These are phyloP conservation scores for Aeschynomene evenia DNA, from an alignment of 306 rosid genomes.

Conservation along the genomic window DNA sequence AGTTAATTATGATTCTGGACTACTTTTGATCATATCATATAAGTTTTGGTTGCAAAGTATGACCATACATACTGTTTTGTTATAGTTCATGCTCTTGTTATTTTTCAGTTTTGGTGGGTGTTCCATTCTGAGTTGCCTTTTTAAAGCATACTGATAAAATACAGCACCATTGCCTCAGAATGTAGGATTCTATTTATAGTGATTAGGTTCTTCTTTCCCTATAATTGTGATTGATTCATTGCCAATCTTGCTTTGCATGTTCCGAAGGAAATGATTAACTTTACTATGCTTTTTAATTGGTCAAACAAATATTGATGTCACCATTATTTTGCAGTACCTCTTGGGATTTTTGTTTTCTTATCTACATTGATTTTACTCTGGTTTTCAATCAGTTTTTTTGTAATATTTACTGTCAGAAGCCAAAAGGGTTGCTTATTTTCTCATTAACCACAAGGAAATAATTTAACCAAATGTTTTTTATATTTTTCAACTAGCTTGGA, in stretches of 20 bases:
- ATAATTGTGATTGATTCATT: background rate
- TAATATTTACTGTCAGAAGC: slow-evolving; percentile 6
- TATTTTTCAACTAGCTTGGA: slow-evolving; percentile 3
- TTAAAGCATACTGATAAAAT: background rate
- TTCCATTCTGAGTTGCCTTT: background rate
- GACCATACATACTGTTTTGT: background rate
- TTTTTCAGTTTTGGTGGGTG: background rate
- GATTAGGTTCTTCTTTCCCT: background rate
- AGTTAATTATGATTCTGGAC: slow-evolving; percentile 10
- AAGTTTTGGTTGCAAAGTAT: slow-evolving; percentile 21
- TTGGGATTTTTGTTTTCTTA: background rate
- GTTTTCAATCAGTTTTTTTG: slow-evolving; percentile 17
- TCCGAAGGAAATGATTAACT: slow-evolving; percentile 14
- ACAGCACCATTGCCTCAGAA: background rate
- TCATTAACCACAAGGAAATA: background rate
- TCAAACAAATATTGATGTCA: background rate
- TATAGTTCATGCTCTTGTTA: background rate
- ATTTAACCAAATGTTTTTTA: background rate
- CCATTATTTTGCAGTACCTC: background rate
- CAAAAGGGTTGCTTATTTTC: slow-evolving; percentile 11
- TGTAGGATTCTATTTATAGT: background rate
- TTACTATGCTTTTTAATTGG: background rate
- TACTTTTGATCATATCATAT: background rate
- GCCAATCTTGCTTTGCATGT: background rate
- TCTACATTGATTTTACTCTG: background rate